Base-by-base conservation (phyloP, 2,329 filamentous ascomycete species). In the Neonectria punicea region DNA sequence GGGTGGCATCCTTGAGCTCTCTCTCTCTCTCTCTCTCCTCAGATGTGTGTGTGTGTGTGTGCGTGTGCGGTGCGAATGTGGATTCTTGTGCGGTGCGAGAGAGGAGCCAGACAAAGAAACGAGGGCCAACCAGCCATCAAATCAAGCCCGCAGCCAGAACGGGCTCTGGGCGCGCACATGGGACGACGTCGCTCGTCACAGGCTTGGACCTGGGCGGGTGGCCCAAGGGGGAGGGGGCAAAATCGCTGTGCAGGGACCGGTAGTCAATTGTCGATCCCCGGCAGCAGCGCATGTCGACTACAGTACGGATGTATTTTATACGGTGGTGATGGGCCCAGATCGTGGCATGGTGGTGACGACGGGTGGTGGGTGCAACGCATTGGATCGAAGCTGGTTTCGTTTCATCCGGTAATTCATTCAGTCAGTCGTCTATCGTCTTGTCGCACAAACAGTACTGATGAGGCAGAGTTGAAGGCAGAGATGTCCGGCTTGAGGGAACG, bases 211-310 rank as follows among this genome's bases (percentile, higher is more conserved):
- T 58, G 61, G 54, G 39, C 36, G 30, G 34, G 51, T 44, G 34
- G 61, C 44, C 50, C 44, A 59, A 46, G 44, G 61, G 58, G 60
- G 54, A 11, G 25, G 44, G 61, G 58, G 60, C 49, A 11, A 30
- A 41, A 53, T 43, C 53, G 60, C 60, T 57, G 53, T 47, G 60
- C 36, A 64, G 36, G 53, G 54, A 41, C 61, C 60, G 65, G 65
- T 64, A 67, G 53, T 64, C 56, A 61, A 58, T 54, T 64, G 65
- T 67, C 65, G 65, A 67, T 67, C 65, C 60, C 56, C 60, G 57
- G 65, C 65, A 58, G 58, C 63, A 60, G 63, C 49, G 63, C 63
- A 66, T 58, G 58, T 50, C 36, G 14, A 61, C 11, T 43, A 43
- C n/a, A 20, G n/a, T 43, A 43, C 39, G 39, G 49, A 58, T 30